phyloP scores from a whole-genome alignment of 768 basidiomycete genomes.

The Tricholoma saponaceum region DNA sequence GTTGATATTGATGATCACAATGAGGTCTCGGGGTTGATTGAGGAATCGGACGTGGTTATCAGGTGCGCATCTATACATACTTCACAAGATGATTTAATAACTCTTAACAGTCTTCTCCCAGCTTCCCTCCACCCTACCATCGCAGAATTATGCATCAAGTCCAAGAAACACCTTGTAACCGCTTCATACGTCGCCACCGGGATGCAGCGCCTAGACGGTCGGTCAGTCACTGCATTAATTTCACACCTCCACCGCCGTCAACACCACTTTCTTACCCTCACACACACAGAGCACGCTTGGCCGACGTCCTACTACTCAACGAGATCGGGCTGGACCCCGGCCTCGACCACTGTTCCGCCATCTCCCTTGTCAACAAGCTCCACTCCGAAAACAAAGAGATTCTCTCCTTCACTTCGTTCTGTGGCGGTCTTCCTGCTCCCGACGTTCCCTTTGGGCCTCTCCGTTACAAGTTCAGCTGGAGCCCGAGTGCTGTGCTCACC shows the following conservation, averaged over 20 bases:
- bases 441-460: constrained; percentile 63
- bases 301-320: constrained; percentile 73
- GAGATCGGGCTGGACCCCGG: constrained; percentile 92
- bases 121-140: constrained; percentile 66
- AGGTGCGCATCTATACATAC: constrained; percentile 47
- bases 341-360: constrained; percentile 85
- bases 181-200: constrained; percentile 84
- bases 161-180: constrained; percentile 77
- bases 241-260: not conserved
- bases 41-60: constrained; percentile 72
- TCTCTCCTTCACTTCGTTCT: constrained; percentile 82
- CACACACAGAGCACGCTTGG: constrained; percentile 45
- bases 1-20: constrained; percentile 54
- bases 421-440: constrained; percentile 87
- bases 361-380: constrained; percentile 58
- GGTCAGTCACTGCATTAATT: constrained; percentile 36
- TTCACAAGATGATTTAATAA: not conserved
- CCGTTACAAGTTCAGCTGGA: constrained; percentile 95
- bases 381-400: constrained; percentile 50
- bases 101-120: constrained; percentile 65
- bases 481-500: constrained; percentile 77
- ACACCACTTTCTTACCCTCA: not conserved
- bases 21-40: constrained; percentile 49
- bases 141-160: constrained; percentile 68
- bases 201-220: constrained; percentile 62